Evolutionary conservation across 768 basidiomycete genomes (phyloP), one percentile per base, ranked within the genome.

Genomic region (Lactarius indigo): DNA sequence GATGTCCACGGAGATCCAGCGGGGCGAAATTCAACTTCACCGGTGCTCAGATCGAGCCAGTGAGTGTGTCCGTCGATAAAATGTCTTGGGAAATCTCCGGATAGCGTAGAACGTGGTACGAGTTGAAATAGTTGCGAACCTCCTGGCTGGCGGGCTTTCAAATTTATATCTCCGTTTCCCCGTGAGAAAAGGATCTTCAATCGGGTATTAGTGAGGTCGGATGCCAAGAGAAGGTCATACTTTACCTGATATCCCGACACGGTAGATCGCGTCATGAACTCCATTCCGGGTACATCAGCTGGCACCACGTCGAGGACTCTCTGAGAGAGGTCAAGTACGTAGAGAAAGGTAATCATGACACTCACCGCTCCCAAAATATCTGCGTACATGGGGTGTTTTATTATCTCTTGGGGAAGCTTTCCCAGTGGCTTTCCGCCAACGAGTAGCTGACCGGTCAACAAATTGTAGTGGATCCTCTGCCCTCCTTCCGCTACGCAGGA

Each of bases 391-490:
- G 74, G 35, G 68, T 83, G 76, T 0, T 30, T 57, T 2, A 71
- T 50, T 33, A 83, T 79, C 0, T 68, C 64, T 9, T 50, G 33
- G 0, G 83, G 80, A 17, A 84, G 75, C 28, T 74, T 76, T 20
- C 79, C 78, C 10, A 80, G 63, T 1, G 78, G 75, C 64, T 76
- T 76, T 8, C 82, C 83, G 13, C 79, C 71, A 12, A 85, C 74
- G 20, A 83, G 74, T 1, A 85, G 72, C 28, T 70, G 58, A 15
- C 82, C 83, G 20, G 75, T 69, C 3, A 83, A 66, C 1, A 84
- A 39, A 62, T 85, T 78, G 23, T 81, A 72, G 57, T 78, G 75
- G 7, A 84, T 57, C 1, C 44, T n/a, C 5, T 59, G 44, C 9
- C 31, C 54, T 2, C 63, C 52, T 59, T 54, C 28, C 7, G 58